Percentiles rank a stretch among this genome's conserved stretches.
Conservation (phyloP, 805 yeast genomes). For the Cyberlindnera mycetangii region DNA sequence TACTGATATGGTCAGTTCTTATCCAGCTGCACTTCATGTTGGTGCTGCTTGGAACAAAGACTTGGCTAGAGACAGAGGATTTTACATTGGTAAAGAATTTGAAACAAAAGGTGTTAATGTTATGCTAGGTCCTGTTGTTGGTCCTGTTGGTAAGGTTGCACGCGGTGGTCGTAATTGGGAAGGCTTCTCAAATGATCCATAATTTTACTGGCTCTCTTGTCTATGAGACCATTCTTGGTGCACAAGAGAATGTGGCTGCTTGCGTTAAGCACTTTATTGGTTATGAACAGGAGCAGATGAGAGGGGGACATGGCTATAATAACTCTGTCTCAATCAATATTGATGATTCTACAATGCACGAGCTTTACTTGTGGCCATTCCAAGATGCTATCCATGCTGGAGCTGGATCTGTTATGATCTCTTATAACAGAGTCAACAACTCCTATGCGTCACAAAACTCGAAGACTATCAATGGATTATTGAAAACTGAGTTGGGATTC, state of each 20-base stretch:
- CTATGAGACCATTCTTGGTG: conserved; percentile 2
- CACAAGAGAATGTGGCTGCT: conserved; percentile 6
- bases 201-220: conserved; percentile 8
- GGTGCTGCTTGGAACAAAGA: conserved; percentile 12
- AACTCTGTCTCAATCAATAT: conserved; percentile 2
- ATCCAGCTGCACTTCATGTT: conserved; percentile 9
- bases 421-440: conserved; percentile 11
- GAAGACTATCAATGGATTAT: conserved; percentile 7
- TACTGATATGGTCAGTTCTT: conserved; percentile 9
- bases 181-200: conserved; percentile 12
- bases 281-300: conserved; percentile 12
- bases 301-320: conserved; percentile 5
- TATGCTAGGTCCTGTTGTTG: conserved; percentile 10
- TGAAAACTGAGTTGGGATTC: conserved; percentile 10
- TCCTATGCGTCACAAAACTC: conserved; percentile 12
- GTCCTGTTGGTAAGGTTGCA: conserved; percentile 9
- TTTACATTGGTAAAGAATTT: conserved; percentile 11
- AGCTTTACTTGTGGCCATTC: conserved; percentile 12
- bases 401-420: conserved; percentile 10
- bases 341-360: conserved; percentile 10
- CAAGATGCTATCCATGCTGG: conserved; percentile 9
- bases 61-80: conserved; percentile 7
- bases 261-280: conserved; percentile 14
- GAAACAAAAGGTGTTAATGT: conserved; percentile 9
- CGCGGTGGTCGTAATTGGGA: conserved; percentile 14